Base-by-base conservation (phyloP, 2,329 filamentous ascomycete species). In the Botrytis hyacinthi region DNA sequence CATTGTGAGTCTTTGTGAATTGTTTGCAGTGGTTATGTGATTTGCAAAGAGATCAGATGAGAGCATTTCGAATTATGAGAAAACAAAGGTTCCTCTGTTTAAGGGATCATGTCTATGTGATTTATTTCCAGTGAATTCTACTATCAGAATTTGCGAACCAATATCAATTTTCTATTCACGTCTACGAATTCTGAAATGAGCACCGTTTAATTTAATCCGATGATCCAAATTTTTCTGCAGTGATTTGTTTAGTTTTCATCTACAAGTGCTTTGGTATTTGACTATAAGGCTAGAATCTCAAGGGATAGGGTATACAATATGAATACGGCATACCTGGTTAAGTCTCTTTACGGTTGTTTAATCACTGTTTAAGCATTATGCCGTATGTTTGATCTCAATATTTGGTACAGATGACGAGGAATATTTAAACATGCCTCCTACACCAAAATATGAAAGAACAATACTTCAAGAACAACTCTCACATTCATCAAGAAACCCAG, bases 41-140 rank as follows among this genome's bases (percentile, higher is more conserved):
- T 26, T 16, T 54, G 4, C 12, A 16, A 54, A 54, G n/a, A 54
- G 12, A 54, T n/a, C 26, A n/a, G 12, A 54, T 54, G 12, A n/a
- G 12, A 7, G 12, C 5, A n/a, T 51, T n/a, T 51, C 10, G 48
- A 14, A 14, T 12, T 12, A 6, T n/a, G 48, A 51, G 48, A 4
- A n/a, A 51, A n/a, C 12, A 4, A 51, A n/a, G 4, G 4, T 7
- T 14, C 10, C 26, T 51, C 4, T n/a, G 4, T 51, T 51, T n/a
- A n/a, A n/a, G 4, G 2, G 26, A n/a, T 6, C 26, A n/a, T n/a
- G 6, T 4, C 26, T n/a, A 7, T 14, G 5, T 16, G 5, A 26
- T 16, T 51, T 1, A 14, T 14, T 51, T 16, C 10, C n/a, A 51
- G 48, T 51, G 48, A n/a, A 51, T 51, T n/a, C 48, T 51, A 16